Base-by-base conservation (phyloP, 2,329 filamentous ascomycete genomes). In the Metarhizium rileyi region DNA sequence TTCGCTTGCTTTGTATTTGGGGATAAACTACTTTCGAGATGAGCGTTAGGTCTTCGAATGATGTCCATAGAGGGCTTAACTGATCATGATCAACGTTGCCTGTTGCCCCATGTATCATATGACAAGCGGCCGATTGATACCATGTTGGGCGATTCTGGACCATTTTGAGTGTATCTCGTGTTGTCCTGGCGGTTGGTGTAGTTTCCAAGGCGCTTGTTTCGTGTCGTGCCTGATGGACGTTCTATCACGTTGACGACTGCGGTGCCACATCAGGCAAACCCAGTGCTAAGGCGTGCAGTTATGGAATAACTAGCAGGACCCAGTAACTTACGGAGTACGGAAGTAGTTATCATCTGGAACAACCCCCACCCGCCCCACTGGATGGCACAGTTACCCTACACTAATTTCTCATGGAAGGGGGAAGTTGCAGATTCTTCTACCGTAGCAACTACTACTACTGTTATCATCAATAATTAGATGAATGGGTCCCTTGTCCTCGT, bases 31-130 rank as follows among this genome's bases (percentile, higher is more conserved):
- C 84, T 59, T 81, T 85, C 61, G 91, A 84, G 23, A 84, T 72
- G 61, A 86, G 89, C 35, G 76, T 74, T 47, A 86, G 81, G 2
- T 73, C 69, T 23, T 78, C 65, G 54, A 95, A 76, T 1, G 80
- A 74, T 1, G 79, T 76, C 74, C 91, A 95, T 3, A 89, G 90
- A 57, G 86, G 83, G 59, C 81, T 84, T 61, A 80, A 75, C 59
- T 89, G 84, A 50, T 78, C 75, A 5, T 81, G 75, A 63, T 95
- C 81, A 42, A 91, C 71, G 67, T 87, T 84, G 27, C 74, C 71
- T 64, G 91, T 78, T 12, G 73, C 72, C 38, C 81, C 81, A 59
- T 87, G 80, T 1, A 84, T 86, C 55, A 88, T 83, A 65, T 79
- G 84, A 66, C 87, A 90, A 75, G 86, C 93, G 49, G 79, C 71